A percentile compares a stretch with the other conserved stretches of the same genome.
phyloP scores from a whole-genome alignment of 139 green algal species.

The Deuterostichococcus epilithicus region DNA sequence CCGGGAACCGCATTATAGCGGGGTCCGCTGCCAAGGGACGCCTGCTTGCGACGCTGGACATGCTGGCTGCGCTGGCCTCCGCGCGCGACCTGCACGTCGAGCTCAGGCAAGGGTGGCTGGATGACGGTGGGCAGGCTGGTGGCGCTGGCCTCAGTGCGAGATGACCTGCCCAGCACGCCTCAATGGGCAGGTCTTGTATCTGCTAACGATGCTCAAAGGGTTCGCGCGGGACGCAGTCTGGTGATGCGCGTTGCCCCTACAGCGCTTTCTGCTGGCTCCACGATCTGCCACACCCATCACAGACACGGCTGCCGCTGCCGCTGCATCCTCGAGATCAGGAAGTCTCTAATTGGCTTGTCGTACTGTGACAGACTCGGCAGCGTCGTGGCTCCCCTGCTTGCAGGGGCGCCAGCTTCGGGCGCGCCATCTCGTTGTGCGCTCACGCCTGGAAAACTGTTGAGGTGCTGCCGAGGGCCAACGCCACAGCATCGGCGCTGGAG shows the following conservation, averaged over 20 bases:
- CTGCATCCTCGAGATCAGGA: background rate
- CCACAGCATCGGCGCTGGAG: constrained; percentile 7
- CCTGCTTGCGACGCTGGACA: constrained; percentile 30
- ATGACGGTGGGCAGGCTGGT: background rate
- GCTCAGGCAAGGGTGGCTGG: constrained; percentile 20
- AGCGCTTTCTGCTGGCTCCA: background rate
- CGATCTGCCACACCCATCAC: background rate
- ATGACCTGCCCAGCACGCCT: background rate
- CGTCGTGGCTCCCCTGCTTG: background rate
- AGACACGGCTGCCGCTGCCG: background rate
- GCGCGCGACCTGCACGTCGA: constrained; percentile 21
- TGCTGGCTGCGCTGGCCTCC: constrained; percentile 32
- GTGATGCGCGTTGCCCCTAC: background rate
- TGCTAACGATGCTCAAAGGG: background rate
- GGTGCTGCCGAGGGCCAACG: constrained; percentile 17
- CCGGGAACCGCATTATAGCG: constrained; percentile 25
- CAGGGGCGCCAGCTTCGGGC: constrained; percentile 39
- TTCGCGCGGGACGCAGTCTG: background rate
- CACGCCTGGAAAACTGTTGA: constrained; percentile 27
- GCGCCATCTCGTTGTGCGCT: constrained; percentile 36
- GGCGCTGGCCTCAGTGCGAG: background rate
- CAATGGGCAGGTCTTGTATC: background rate
- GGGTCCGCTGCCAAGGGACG: constrained; percentile 32
- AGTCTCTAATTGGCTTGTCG: background rate
- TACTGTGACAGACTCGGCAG: too few relatives aligned